These are phyloP conservation scores for Cordyceps javanica DNA, from an alignment of 2,329 filamentous ascomycete genomes.

Conservation along the genomic window DNA sequence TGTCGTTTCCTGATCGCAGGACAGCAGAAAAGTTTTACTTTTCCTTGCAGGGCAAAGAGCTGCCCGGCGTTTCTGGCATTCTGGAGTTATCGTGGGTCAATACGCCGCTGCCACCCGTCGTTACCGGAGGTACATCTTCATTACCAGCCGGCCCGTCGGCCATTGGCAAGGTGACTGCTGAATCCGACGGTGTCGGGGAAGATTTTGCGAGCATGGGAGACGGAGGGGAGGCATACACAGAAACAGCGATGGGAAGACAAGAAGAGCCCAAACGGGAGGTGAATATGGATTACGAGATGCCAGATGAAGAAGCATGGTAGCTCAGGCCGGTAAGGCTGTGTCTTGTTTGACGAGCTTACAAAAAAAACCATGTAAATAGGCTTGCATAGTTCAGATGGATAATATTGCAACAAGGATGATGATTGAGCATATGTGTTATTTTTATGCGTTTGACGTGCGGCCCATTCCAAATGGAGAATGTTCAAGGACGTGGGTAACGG, in stretches of 20 bases:
- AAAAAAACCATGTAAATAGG: neutral
- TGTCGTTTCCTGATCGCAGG: conserved; percentile 61
- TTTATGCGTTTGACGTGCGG: no score
- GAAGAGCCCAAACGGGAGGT: conserved; percentile 27
- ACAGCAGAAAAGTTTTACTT: conserved; percentile 66
- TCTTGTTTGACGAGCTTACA: neutral
- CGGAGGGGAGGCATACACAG: conserved; percentile 14
- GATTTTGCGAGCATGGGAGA: conserved; percentile 19
- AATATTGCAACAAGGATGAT: neutral
- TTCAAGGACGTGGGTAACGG: no score
- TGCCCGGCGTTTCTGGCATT: conserved; percentile 56
- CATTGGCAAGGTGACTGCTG: conserved; percentile 12
- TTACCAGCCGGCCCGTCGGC: conserved; percentile 8
- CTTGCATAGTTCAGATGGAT: neutral
- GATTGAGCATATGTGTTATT: neutral
- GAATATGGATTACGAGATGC: conserved; percentile 50
- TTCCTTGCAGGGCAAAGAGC: conserved; percentile 46
- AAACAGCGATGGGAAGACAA: conserved; percentile 9
- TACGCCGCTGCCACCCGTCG: conserved; percentile 21
- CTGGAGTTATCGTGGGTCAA: conserved; percentile 61
- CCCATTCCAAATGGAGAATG: no score
- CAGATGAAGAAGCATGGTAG: conserved; percentile 42
- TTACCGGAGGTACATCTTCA: neutral
- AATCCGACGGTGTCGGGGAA: conserved; percentile 1
- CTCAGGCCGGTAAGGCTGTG: neutral